phyloP scores from a whole-genome alignment of 345 rosid genomes.

The Xanthoceras sorbifolium region DNA sequence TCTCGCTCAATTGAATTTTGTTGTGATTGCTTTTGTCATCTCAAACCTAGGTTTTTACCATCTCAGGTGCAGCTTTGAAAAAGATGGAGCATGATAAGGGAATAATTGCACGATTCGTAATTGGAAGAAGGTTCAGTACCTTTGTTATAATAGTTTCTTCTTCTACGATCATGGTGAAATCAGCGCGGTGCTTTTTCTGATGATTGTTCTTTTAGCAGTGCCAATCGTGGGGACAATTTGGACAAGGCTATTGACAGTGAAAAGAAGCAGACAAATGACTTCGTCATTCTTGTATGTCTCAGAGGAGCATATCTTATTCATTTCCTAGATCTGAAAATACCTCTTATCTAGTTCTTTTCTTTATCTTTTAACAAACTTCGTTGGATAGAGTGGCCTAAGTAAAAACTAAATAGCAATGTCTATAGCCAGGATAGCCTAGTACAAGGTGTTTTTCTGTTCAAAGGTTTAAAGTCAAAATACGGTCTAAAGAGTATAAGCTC shows the following conservation, averaged over 20 bases:
- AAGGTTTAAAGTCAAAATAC: neutral
- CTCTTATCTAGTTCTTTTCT: neutral
- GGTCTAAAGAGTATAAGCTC: neutral
- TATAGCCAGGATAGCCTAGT: neutral
- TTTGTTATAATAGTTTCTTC: conserved; percentile 14
- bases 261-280: conserved; percentile 65
- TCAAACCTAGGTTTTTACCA: conserved; percentile 5
- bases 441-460: neutral
- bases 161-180: neutral
- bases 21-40: conserved; percentile 11
- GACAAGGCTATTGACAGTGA: conserved; percentile 65
- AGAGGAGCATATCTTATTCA: neutral
- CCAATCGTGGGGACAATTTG: conserved; percentile 61
- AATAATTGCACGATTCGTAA: conserved; percentile 73
- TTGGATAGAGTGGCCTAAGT: neutral
- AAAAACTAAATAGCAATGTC: neutral
- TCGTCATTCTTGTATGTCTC: conserved; percentile 64
- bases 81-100: conserved; percentile 73
- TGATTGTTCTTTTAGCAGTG: conserved; percentile 49
- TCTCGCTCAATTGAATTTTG: neutral
- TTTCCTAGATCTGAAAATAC: neutral
- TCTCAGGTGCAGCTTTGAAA: conserved; percentile 59
- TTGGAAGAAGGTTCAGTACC: conserved; percentile 79
- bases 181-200: conserved; percentile 14
- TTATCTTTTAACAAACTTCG: neutral